These are phyloP conservation scores for Colletotrichum sp. DNA, from an alignment of 2,329 filamentous ascomycete genomes.

Conservation along the genomic window DNA sequence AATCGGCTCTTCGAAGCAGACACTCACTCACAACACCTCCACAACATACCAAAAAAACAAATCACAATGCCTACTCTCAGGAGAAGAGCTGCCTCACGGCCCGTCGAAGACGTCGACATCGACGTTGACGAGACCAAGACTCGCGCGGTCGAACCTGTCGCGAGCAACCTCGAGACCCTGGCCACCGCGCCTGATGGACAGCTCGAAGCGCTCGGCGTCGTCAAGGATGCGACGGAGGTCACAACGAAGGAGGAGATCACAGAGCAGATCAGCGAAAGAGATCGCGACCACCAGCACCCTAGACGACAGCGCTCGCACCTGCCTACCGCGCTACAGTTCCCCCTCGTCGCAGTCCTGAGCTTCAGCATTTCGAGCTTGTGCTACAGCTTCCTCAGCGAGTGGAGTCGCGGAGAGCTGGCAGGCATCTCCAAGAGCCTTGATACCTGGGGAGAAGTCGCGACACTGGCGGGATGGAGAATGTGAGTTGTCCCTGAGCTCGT, in stretches of 20 bases:
- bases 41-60: background rate
- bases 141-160: conserved; percentile 21
- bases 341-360: conserved; percentile 57
- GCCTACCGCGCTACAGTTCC: conserved; percentile 54
- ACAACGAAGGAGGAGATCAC: background rate
- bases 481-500: conserved; percentile 40
- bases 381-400: conserved; percentile 65
- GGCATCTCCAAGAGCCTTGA: conserved; percentile 69
- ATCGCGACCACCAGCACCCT: conserved; percentile 11
- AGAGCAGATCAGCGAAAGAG: conserved; percentile 9
- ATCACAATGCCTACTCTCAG: conserved; percentile 18
- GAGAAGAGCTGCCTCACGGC: conserved; percentile 5
- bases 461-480: conserved; percentile 59
- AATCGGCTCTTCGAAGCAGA: background rate
- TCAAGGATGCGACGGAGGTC: conserved; percentile 18
- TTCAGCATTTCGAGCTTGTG: conserved; percentile 68
- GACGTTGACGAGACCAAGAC: conserved; percentile 16
- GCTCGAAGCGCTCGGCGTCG: conserved; percentile 20
- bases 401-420: conserved; percentile 70
- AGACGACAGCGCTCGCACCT: conserved; percentile 37
- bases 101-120: conserved; percentile 4
- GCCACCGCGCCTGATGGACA: conserved; percentile 14
- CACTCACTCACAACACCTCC: background rate
- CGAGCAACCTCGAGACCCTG: conserved; percentile 19
- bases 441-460: conserved; percentile 65